phyloP scores from a whole-genome alignment of 345 rosid genomes.

The Populus nigra region DNA sequence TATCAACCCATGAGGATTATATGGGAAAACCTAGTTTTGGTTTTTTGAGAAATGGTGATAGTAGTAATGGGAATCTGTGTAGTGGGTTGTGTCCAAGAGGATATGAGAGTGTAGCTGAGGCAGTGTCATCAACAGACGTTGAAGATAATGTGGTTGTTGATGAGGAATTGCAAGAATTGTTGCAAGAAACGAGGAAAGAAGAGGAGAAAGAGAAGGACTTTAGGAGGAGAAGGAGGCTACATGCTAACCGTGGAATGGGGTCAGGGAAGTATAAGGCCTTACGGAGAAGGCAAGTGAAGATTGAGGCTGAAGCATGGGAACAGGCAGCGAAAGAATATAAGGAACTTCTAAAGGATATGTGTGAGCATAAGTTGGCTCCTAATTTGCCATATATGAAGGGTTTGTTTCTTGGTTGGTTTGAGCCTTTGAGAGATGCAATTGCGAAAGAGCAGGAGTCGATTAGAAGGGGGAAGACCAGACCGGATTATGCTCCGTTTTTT shows the following conservation, averaged over 20 bases:
- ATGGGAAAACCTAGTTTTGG: conserved; percentile 34
- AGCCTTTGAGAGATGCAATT: conserved; percentile 75
- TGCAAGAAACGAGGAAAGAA: conserved; percentile 60
- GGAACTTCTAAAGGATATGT: conserved; percentile 86
- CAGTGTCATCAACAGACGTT: conserved; percentile 62
- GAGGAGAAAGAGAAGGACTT: conserved; percentile 37
- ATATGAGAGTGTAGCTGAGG: conserved; percentile 75
- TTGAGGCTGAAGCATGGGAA: conserved; percentile 96
- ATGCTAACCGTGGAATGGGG: conserved; percentile 39
- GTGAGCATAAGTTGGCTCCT: conserved; percentile 88
- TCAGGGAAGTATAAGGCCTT: conserved; percentile 39
- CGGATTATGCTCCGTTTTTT: conserved; percentile 48
- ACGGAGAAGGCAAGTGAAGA: conserved; percentile 76
- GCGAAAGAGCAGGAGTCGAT: conserved; percentile 61
- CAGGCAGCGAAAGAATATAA: conserved; percentile 74
- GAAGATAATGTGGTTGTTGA: conserved; percentile 63
- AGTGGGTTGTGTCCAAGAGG: conserved; percentile 53
- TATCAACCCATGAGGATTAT: conserved; percentile 33
- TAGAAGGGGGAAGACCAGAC: conserved; percentile 51
- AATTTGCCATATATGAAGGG: conserved; percentile 88
- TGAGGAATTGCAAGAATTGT: conserved; percentile 66
- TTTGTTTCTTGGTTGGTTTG: conserved; percentile 95
- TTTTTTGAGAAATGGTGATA: conserved; percentile 25
- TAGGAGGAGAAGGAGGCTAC: conserved; percentile 20
- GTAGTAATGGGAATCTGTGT: conserved; percentile 2